phyloP scores from a whole-genome alignment of 2,329 filamentous ascomycete genomes.

The Colletotrichum euphorbiae region DNA sequence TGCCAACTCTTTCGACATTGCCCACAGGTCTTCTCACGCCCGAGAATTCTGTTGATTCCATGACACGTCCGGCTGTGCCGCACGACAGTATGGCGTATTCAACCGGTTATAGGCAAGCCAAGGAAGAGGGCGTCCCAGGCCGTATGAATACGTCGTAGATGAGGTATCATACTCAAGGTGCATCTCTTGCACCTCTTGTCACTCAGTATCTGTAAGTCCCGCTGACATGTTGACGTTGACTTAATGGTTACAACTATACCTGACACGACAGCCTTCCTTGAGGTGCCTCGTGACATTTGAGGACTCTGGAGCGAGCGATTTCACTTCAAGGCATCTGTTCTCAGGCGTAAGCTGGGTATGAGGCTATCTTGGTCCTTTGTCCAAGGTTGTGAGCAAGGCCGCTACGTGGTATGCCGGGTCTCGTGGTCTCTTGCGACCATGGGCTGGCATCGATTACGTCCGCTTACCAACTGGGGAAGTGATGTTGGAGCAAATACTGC shows the following conservation, averaged over 20 bases:
- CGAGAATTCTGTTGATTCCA: not conserved
- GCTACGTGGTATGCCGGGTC: too few relatives aligned
- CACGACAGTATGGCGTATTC: not conserved
- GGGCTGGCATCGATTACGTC: too few relatives aligned
- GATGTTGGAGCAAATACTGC: too few relatives aligned
- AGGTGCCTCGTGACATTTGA: not conserved
- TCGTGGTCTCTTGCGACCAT: too few relatives aligned
- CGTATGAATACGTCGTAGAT: not conserved
- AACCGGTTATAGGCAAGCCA: not conserved
- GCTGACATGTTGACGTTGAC: not conserved
- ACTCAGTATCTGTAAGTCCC: not conserved
- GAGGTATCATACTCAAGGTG: not conserved
- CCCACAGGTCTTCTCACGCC: conserved; percentile 2
- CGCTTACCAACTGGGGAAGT: too few relatives aligned
- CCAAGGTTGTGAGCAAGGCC: too few relatives aligned
- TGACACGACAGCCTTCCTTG: not conserved
- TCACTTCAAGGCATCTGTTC: too few relatives aligned
- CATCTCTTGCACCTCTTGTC: not conserved
- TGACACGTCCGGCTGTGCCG: not conserved
- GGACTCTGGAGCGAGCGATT: too few relatives aligned
- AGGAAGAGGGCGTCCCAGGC: not conserved
- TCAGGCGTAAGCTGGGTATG: too few relatives aligned
- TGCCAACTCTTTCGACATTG: not conserved
- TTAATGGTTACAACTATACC: too few relatives aligned
- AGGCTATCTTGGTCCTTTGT: too few relatives aligned